Conservation (phyloP, 208 protist species). For the Crithidia sp. region DNA sequence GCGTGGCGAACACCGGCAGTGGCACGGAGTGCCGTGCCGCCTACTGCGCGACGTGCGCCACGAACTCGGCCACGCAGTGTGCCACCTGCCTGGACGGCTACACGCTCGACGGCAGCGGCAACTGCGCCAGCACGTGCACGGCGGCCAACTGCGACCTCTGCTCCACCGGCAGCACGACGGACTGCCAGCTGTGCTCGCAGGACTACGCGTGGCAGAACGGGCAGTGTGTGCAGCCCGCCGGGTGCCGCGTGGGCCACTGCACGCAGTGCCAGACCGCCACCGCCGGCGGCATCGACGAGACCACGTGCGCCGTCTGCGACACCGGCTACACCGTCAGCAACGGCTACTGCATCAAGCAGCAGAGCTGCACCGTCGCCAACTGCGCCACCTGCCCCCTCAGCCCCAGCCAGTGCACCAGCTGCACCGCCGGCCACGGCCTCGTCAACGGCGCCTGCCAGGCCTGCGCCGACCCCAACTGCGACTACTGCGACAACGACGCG, state of each 20-base stretch:
- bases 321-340: neutral
- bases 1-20: neutral
- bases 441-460: conserved; percentile 13
- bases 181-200: conserved; percentile 9
- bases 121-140: neutral
- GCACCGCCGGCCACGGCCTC: conserved; percentile 14
- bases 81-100: conserved; percentile 1
- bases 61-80: neutral
- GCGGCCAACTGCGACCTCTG: conserved; percentile 9
- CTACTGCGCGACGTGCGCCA: conserved; percentile 4
- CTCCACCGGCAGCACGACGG: neutral
- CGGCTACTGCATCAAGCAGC: neutral
- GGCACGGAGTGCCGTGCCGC: conserved; percentile 8
- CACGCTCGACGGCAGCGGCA: neutral
- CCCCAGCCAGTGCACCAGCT: conserved; percentile 3
- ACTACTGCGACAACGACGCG: conserved; percentile 3
- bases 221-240: neutral
- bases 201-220: neutral
- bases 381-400: conserved; percentile 13
- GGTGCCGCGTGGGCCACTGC: conserved; percentile 15
- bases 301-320: neutral
- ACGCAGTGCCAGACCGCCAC: neutral
- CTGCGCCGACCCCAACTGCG: conserved; percentile 10
- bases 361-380: conserved; percentile 6
- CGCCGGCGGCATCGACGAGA: neutral